Base-by-base conservation (phyloP, 208 protist species). In the Vickermania ingenoplastis region DNA sequence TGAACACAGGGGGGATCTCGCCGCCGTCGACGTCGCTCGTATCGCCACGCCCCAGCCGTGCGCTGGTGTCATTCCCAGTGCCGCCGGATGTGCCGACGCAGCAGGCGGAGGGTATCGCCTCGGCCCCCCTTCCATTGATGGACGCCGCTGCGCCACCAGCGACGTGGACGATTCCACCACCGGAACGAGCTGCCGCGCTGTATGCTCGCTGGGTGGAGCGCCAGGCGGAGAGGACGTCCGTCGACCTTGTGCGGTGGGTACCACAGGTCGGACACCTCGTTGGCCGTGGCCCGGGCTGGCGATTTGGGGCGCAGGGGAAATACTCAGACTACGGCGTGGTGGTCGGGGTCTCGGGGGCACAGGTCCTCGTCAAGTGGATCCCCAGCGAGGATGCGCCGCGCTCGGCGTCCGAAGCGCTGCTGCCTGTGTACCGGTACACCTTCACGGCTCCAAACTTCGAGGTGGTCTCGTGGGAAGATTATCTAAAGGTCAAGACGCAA, bases 301-400 rank as follows among this genome's bases (percentile, higher is more conserved):
- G 45, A 24, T 71, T 71, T 61, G 73, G 72, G 3, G 61, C 73
- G 31, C 83, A 93, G 53, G 86, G 74, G 30, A 71, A 69, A 41
- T 53, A 65, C 22, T 90, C 82, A 54, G 83, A 93, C 56, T 79
- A 75, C 65, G 86, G 86, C 52, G 73, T 82, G 27, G 69, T 93
- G 17, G 72, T 91, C 23, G 83, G 79, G 5, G 65, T 82, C 31
- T 55, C 59, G 21, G 36, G 69, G 17, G 57, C 73, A 3, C 78
- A 89, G 59, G 69, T 91, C 7, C 60, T 90, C 17, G 79, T 93
- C 11, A 69, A 67, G 54, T 93, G 86, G 86, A 30, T 86, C 45
- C 61, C 50, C 26, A 91, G 76, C 60, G 61, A 71, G 3, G 83
- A 93, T 65, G 61, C 65, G 27, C 13, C 51, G 21, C 21, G 55